Base-by-base conservation (phyloP, 371 early-diverging fungal species). In the Apophysomyces ossiformis region DNA sequence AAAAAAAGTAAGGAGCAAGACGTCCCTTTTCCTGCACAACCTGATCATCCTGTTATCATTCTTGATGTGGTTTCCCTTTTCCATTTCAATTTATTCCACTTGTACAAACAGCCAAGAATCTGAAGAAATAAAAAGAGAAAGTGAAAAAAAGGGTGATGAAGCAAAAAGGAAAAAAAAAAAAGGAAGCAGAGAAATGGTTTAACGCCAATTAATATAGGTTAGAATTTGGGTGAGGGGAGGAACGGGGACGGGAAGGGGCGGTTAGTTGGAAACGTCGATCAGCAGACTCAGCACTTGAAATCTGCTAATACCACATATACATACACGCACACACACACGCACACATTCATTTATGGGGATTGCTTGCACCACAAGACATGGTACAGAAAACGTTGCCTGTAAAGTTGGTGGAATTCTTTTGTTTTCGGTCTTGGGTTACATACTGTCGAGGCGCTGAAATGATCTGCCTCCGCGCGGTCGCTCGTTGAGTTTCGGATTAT, bases 401-500 rank as follows among this genome's bases (percentile, higher is more conserved):
- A 50, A 21, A 21, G 54, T 50, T 50, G 16, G 54, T 50, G 21
- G 21, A 21, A 45, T 45, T 18, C 16, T 47, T 47, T 47, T 50
- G 61, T 37, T 70, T 41, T 41, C 2, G 11, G 5, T 41, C 41
- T 26, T 26, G 32, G 32, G 3, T 26, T 76, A 82, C 68, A 81
- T 43, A 65, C 82, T 83, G 66, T 87, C 87, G 62, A 92, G 78
- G 70, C 93, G 88, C 37, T 88, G 86, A 69, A 93, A 93, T 65
- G 89, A 90, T 39, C 90, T 83, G 18, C 93, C 93, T 59, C 92
- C 93, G 68, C 86, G 87, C 47, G 89, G 92, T 65, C 85, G 87
- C 35, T 88, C 89, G 76, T 92, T 87, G 66, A 93, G 77, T 74
- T 90, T 91, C 32, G 93, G 93, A 69, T 93, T 93, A 62, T 86